A percentile compares a stretch with the other conserved stretches of the same genome.
Conservation (phyloP, 2,329 filamentous ascomycete species). For the Aspergillus tamarii region DNA sequence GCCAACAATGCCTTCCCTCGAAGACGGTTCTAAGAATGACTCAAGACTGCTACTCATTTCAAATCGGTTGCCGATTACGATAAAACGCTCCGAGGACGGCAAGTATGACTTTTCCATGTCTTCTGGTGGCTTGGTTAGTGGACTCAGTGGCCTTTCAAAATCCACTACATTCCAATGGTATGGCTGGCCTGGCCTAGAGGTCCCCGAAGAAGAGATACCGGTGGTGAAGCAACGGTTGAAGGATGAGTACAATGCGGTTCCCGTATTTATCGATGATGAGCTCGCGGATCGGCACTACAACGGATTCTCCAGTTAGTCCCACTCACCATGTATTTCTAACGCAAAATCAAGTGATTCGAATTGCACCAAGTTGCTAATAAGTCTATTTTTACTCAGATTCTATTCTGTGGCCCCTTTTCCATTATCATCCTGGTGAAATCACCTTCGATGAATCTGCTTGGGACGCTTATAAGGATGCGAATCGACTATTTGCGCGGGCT, state of each 20-base stretch:
- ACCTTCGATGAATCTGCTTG: conserved; percentile 96
- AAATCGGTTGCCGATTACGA: conserved; percentile 93
- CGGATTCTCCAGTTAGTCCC: conserved; percentile 82
- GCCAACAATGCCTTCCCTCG: conserved; percentile 37
- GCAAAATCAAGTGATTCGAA: neutral
- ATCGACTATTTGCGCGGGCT: conserved; percentile 85
- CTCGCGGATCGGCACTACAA: conserved; percentile 96
- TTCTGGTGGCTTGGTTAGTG: conserved; percentile 91
- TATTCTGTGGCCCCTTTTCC: conserved; percentile 97
- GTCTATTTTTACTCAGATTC: conserved; percentile 63
- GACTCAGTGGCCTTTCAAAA: conserved; percentile 87
- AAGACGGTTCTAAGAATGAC: conserved; percentile 37
- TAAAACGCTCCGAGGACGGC: conserved; percentile 89
- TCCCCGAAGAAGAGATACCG: conserved; percentile 79
- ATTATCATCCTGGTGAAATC: conserved; percentile 98
- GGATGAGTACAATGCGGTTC: conserved; percentile 85
- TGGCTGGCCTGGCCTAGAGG: conserved; percentile 92
- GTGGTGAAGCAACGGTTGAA: conserved; percentile 76
- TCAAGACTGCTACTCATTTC: conserved; percentile 78
- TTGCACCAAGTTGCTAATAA: conserved; percentile 17
- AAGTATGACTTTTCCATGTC: conserved; percentile 96
- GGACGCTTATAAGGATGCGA: conserved; percentile 91
- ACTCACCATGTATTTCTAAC: neutral
- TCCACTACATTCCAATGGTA: conserved; percentile 97
- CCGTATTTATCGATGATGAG: conserved; percentile 91